A percentile compares a stretch with the other conserved stretches of the same genome.
phyloP scores from a whole-genome alignment of 2,329 filamentous ascomycete genomes.

The Juglanconis juglandina region DNA sequence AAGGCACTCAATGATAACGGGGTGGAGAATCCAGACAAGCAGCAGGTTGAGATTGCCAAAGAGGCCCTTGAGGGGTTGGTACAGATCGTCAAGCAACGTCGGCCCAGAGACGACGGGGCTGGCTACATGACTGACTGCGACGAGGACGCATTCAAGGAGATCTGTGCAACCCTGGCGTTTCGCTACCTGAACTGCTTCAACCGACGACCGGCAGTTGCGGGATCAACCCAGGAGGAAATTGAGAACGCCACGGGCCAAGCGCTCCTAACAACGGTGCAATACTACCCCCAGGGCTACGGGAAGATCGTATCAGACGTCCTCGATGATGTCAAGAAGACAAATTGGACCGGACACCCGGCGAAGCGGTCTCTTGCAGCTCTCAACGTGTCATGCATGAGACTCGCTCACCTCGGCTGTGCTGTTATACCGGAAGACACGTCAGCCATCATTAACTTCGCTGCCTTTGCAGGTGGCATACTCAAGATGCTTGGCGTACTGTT shows the following conservation, averaged over 20 bases:
- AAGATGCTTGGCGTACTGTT: constrained; percentile 13
- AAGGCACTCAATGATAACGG: constrained; percentile 31
- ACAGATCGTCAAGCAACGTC: constrained; percentile 40
- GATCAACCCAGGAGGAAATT: constrained; percentile 1
- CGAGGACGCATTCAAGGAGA: constrained; percentile 16
- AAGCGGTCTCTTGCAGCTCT: constrained; percentile 31
- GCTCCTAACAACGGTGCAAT: constrained; percentile 25
- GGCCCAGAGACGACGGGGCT: constrained; percentile 21
- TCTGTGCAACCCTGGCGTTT: constrained; percentile 25
- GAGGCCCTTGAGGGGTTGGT: constrained; percentile 46
- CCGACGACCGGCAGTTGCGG: not conserved
- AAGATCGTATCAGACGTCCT: constrained; percentile 23
- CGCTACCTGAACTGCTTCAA: constrained; percentile 20
- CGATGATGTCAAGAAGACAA: constrained; percentile 21
- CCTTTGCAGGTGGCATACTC: constrained; percentile 33
- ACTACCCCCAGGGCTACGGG: constrained; percentile 14
- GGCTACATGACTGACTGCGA: not conserved
- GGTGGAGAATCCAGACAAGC: constrained; percentile 28
- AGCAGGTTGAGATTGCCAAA: constrained; percentile 39
- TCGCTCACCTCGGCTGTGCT: constrained; percentile 50
- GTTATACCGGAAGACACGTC: constrained; percentile 26
- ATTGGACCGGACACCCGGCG: constrained; percentile 5
- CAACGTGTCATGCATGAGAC: constrained; percentile 26
- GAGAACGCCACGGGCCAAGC: constrained; percentile 24
- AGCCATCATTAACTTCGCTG: constrained; percentile 38